Conservation (phyloP, 768 basidiomycete genomes). For the Gloeopeniophorella convolvens region DNA sequence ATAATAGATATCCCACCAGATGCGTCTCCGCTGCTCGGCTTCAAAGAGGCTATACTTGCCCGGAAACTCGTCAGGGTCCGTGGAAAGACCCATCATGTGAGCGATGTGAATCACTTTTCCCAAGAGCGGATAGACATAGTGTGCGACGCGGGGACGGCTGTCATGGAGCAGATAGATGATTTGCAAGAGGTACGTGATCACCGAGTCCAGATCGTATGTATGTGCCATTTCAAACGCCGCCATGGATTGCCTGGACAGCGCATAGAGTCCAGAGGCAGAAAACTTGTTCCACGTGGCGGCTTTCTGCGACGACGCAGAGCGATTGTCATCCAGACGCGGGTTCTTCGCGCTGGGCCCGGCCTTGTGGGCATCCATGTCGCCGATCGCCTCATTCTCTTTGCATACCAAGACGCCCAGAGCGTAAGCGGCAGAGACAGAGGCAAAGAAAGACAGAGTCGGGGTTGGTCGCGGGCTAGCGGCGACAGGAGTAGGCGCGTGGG, state of each 20-base stretch:
- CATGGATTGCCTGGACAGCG: conserved; percentile 44
- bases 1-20: conserved; percentile 79
- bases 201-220: conserved; percentile 48
- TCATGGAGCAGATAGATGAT: conserved; percentile 49
- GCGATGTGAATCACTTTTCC: conserved; percentile 68
- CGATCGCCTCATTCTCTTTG: conserved; percentile 18
- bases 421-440: conserved; percentile 18
- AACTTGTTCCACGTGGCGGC: conserved; percentile 12
- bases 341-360: conserved; percentile 6
- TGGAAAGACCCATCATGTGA: conserved; percentile 53
- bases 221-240: conserved; percentile 36
- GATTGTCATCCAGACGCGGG: conserved; percentile 17
- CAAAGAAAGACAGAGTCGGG: conserved; percentile 21
- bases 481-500: background rate
- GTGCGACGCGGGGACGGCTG: conserved; percentile 37
- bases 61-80: conserved; percentile 50
- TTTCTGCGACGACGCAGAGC: conserved; percentile 6
- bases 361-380: conserved; percentile 10
- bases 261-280: conserved; percentile 33
- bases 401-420: conserved; percentile 18
- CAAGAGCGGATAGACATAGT: conserved; percentile 39
- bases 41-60: conserved; percentile 44
- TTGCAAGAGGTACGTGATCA: conserved; percentile 54
- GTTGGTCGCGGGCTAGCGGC: background rate
- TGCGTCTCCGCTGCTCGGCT: conserved; percentile 44